Evolutionary conservation across 225 moss, liverwort and hornwort genomes (phyloP), one percentile per base, ranked within the genome.

Genomic region (Physcomitrellopsis africana): DNA sequence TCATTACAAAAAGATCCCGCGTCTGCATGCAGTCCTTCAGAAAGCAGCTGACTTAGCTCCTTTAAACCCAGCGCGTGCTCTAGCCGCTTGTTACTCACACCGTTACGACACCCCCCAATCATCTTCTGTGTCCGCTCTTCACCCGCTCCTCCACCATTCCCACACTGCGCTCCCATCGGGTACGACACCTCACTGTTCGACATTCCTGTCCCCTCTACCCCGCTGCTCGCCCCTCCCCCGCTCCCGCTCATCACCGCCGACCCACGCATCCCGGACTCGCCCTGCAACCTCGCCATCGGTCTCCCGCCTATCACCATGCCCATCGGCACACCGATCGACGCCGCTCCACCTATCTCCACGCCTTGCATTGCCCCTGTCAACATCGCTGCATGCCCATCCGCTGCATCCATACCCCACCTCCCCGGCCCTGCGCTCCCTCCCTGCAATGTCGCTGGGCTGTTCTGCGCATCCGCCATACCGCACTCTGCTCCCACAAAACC

Each of bases 11-110:
- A 59, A 20, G 79, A 23, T 42, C 68, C 46, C 22, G 79, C 73
- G 32, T 77, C 71, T 37, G 80, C 77, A 59, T 84, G 77, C 74
- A 87, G 68, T 65, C 75, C 80, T 11, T 77, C 80, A 22, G 17
- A 64, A 14, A 84, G 87, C 65, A 87, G 68, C 65, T 82, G 81
- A 65, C 85, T 88, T 47, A 88, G 73, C 71, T 88, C 88, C 76
- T 75, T 82, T 65, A 85, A 81, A 45, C 88, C 88, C 51, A 78
- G 73, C 6, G 88, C 88, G 20, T 83, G 88, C 79, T 88, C 85
- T 58, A 89, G 74, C 67, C 85, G 76, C 76, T 83, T 83, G 26
- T 9, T 53, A 10, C 41, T 76, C 72, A 60, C 24, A 47, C 81
- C 82, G 53, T 62, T 87, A 60, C 82, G 77, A 68, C 74, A 77